A percentile compares a stretch with the other conserved stretches of the same genome.
phyloP scores from a whole-genome alignment of 805 yeast species.

The Schizosaccharomyces japonicus region DNA sequence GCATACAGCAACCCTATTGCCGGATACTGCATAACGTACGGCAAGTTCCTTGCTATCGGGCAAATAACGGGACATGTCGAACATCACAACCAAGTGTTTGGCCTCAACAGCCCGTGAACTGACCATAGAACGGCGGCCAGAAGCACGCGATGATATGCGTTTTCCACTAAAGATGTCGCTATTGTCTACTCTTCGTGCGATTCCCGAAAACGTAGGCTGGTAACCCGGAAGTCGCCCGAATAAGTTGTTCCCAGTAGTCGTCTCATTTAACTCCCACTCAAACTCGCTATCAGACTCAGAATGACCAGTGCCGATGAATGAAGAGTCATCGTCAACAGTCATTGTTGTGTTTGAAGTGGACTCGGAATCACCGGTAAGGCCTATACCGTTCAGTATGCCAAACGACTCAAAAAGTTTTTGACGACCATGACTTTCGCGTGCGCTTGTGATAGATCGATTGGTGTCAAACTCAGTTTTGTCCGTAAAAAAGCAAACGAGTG shows the following conservation, averaged over 20 bases:
- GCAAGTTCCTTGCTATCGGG: slow-evolving; percentile 43
- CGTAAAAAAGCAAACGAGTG: slow-evolving; percentile 59
- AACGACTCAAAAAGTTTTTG: slow-evolving; percentile 1
- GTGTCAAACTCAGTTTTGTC: slow-evolving; percentile 21
- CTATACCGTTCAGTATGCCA: background rate
- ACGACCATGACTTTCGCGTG: slow-evolving; percentile 18
- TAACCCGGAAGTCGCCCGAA: too few relatives aligned
- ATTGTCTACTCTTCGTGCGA: background rate
- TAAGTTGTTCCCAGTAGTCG: background rate
- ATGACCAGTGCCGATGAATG: background rate
- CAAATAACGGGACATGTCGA: slow-evolving; percentile 38
- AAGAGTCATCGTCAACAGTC: background rate
- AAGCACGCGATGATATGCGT: background rate
- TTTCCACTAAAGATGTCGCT: slow-evolving; percentile 1
- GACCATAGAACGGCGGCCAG: background rate
- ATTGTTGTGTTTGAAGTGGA: too few relatives aligned
- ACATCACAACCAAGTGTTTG: slow-evolving; percentile 31
- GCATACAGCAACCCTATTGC: slow-evolving; percentile 25
- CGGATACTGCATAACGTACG: slow-evolving; percentile 27
- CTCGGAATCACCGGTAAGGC: background rate
- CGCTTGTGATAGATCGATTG: slow-evolving; percentile 6
- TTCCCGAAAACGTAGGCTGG: background rate
- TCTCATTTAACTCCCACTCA: slow-evolving; percentile 1
- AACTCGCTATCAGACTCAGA: background rate
- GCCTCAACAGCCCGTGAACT: background rate